These are phyloP conservation scores for Rhodotorula paludigena DNA, from an alignment of 768 basidiomycete genomes.

Conservation along the genomic window DNA sequence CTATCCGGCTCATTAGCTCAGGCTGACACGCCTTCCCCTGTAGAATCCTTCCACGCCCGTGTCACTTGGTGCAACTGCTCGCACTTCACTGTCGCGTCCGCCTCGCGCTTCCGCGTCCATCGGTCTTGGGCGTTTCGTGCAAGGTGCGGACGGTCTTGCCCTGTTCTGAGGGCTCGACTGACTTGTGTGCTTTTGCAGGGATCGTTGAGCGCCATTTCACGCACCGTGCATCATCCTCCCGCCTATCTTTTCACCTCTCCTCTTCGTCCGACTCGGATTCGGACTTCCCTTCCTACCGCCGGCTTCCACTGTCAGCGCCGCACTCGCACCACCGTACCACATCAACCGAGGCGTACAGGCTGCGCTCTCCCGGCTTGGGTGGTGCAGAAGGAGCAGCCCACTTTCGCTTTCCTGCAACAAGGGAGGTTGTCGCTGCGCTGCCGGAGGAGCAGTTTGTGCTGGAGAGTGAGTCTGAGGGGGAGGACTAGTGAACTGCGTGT, in stretches of 20 bases:
- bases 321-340: slow-evolving; percentile 21
- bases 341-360: neutral
- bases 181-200: neutral
- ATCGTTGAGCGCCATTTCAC: slow-evolving; percentile 15
- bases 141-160: neutral
- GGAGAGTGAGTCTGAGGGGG: too few relatives aligned
- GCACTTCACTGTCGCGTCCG: neutral
- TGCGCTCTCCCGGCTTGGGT: too few relatives aligned
- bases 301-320: neutral
- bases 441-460: too few relatives aligned
- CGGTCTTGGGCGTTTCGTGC: slow-evolving; percentile 9
- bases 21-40: neutral
- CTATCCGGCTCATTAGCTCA: too few relatives aligned
- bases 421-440: too few relatives aligned
- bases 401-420: too few relatives aligned
- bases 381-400: too few relatives aligned
- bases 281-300: too few relatives aligned
- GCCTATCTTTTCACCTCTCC: slow-evolving; percentile 22
- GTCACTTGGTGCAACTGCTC: neutral
- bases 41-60: neutral
- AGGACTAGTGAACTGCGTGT: too few relatives aligned
- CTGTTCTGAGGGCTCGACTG: neutral
- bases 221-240: slow-evolving; percentile 24
- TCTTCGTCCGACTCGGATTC: neutral
- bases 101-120: neutral